phyloP scores from a whole-genome alignment of 78 protist species.

The Dictyostelium capitatum region DNA sequence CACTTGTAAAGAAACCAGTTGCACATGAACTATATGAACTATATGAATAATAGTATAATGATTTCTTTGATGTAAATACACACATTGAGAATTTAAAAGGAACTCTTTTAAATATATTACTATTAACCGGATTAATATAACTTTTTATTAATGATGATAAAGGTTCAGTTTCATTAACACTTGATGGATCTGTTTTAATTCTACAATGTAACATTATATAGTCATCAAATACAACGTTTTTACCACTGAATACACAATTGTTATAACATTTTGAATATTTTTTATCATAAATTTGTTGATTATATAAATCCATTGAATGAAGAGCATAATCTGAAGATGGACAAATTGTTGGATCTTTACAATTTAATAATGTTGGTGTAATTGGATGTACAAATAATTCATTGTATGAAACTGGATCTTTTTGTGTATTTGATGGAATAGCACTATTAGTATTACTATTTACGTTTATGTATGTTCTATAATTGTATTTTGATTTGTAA shows the following conservation, averaged over 20 bases:
- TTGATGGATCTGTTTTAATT: no score
- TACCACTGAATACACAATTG: background rate
- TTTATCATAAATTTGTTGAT: background rate
- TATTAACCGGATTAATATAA: background rate
- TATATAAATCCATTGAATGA: background rate
- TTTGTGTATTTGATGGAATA: background rate
- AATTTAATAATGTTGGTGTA: background rate
- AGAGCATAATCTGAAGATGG: background rate
- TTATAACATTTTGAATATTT: background rate
- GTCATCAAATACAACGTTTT: background rate
- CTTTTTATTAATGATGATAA: background rate
- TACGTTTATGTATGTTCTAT: constrained; percentile 15
- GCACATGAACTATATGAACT: background rate
- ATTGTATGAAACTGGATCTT: background rate
- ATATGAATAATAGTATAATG: background rate
- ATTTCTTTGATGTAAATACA: background rate
- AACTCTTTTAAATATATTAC: no score
- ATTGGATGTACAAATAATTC: background rate
- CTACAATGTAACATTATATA: no score
- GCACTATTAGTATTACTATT: background rate
- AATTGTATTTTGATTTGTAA: background rate
- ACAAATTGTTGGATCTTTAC: background rate
- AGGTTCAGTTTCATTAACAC: background rate
- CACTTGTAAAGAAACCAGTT: no score
- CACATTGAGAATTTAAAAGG: background rate